These are phyloP conservation scores for Xylaria acuta DNA, from an alignment of 495 filamentous ascomycete genomes.

Conservation along the genomic window DNA sequence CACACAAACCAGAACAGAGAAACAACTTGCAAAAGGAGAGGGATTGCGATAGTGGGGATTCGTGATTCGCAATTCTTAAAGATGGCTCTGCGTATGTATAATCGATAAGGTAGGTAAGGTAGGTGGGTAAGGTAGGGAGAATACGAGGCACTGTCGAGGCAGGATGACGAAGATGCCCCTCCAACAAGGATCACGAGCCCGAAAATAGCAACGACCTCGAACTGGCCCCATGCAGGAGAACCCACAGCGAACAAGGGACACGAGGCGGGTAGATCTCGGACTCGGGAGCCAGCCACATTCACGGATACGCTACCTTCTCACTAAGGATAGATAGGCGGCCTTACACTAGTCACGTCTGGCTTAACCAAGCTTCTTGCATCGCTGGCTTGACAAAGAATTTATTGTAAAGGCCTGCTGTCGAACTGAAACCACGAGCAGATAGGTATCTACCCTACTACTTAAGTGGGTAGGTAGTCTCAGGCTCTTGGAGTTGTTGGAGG, in stretches of 20 bases:
- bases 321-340: neutral
- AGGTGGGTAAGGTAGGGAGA: neutral
- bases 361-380: neutral
- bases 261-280: slow-evolving; percentile 3
- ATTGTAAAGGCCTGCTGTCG: neutral
- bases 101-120: neutral
- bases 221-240: neutral
- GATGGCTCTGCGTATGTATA: neutral
- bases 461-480: too few species aligned
- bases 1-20: too few species aligned
- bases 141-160: slow-evolving; percentile 7
- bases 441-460: neutral
- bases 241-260: slow-evolving; percentile 8
- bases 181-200: slow-evolving; percentile 22
- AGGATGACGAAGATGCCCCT: slow-evolving; percentile 26
- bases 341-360: neutral
- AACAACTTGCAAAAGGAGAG: neutral
- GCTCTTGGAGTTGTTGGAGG: neutral
- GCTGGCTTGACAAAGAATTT: neutral
- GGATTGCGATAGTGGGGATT: neutral
- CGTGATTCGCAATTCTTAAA: neutral
- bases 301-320: neutral
- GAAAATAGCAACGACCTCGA: slow-evolving; percentile 21
- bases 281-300: slow-evolving; percentile 10
- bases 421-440: neutral